Base-by-base conservation (phyloP, 2,329 filamentous ascomycete genomes). In the Claviceps fusiformis region DNA sequence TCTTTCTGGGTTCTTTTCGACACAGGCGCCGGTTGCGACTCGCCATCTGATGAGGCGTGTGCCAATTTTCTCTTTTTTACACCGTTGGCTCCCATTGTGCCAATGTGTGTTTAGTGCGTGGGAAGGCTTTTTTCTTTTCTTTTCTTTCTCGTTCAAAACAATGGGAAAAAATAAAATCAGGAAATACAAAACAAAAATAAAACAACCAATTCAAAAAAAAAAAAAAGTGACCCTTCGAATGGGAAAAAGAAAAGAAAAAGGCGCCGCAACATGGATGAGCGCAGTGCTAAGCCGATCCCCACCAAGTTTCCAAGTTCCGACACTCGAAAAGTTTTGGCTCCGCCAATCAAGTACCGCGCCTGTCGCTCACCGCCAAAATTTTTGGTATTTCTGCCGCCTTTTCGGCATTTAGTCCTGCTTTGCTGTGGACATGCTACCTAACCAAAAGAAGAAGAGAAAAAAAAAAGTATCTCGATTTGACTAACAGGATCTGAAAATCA, bases 11-110 rank as follows among this genome's bases (percentile, higher is more conserved):
- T 69, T 54, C 71, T 75, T 57, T 65, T 69, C 3, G 66, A 68
- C 7, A 64, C 63, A 33, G 63, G 57, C 35, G 61, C 65, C 43
- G 59, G 67, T 59, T 61, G 65, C 13, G 65, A 63, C 49, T 77
- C 75, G 48, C 75, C 75, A 47, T 77, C 74, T 1, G 72, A 71
- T 35, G 69, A 70, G 24, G 75, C 71, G 39, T 81, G 80, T 50
- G 75, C 79, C 53, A 83, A 68, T 70, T 77, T 83, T 64, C 81
- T 74, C 63, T 80, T 73, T 61, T 84, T 85, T 2, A 73, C 65
- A 9, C 76, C 75, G 60, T 72, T 73, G 35, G 71, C 70, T 48
- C 73, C 68, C 78, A 81, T 80, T 44, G 54, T 60, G 29, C 31
- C 11, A 19, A 33, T 55, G 11, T 46, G 39, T 29, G 39, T 31